Evolutionary conservation across 2,329 filamentous ascomycete species (phyloP), one percentile per base, ranked within the genome.

Genomic region (Alternaria sp.): DNA sequence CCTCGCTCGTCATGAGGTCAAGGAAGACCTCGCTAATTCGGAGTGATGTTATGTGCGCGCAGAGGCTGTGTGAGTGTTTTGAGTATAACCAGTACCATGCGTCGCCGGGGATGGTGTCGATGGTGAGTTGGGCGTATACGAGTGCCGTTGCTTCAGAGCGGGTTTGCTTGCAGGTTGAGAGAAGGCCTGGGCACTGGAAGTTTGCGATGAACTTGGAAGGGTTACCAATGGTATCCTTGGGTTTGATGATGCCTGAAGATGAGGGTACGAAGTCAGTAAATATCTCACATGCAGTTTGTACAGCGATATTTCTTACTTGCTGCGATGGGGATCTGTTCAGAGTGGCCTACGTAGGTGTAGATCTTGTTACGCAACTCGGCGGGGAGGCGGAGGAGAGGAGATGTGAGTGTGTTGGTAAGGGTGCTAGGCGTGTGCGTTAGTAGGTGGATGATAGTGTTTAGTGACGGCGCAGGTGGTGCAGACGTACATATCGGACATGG

Each of bases 11-110:
- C n/a, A n/a, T n/a, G n/a, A n/a, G n/a, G 36, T 40, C 5, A 3
- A 4, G 1, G 1, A 17, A 40, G 2, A 1, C 0, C 1, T 40
- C 36, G n/a, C 36, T 40, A 5, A 40, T 40, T 1, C 4, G 13
- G 6, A 32, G 6, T 2, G 6, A 40, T 6, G 36, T 40, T 3
- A 40, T 3, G n/a, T 17, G 3, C 4, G 36, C 36, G 36, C n/a
- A 40, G 5, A 40, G 15, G 0, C 1, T 0, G n/a, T 40, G 36
- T 6, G 36, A 40, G 3, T 2, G 3, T 10, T 36, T 8, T 1
- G 36, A 17, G 9, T 17, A 17, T 1, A 40, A n/a, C 36, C 4
- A 40, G 15, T 40, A 40, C 36, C 36, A 40, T 0, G 36, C n/a
- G 15, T 40, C 36, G 0, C 36, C 36, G 0, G n/a, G n/a, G 1